Base-by-base conservation (phyloP, 2,329 filamentous ascomycete genomes). In the Diaporthe citriasiana region DNA sequence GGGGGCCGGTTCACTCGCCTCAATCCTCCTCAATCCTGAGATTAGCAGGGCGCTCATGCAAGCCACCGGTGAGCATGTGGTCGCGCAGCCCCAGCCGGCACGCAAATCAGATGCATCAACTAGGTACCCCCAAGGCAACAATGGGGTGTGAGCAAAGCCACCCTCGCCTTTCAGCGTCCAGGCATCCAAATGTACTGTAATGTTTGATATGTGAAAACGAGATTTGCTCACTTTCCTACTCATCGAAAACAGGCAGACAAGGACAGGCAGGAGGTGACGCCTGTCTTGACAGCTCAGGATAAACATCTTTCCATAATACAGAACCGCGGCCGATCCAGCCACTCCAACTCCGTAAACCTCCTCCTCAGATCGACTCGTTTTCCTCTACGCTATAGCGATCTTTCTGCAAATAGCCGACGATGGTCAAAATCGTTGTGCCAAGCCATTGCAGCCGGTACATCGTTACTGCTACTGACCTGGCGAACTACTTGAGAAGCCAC, bases 361-460 rank as follows among this genome's bases (percentile, higher is more conserved):
- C 27, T 19, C 25, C 17, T 8, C 42, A 25, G 33, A 38, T 35
- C 38, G 12, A 22, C 35, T 10, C 19, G 17, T 17, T 45, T 19
- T 35, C 27, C 10, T 47, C n/a, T 42, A 27, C 27, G 27, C 27
- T 15, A 27, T 0, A 10, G 10, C 19, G 13, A 12, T n/a, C 3
- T 6, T 12, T 15, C 22, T 1, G 5, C 17, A 27, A 25, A 25
- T 8, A 6, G 35, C n/a, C 56, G 59, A 69, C 15, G 5, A 75
- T 74, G 72, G 55, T 53, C n/a, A 71, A 72, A 59, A 70, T 74
- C 30, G 70, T 71, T 45, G 40, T 76, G 15, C 72, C 73, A 19
- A 63, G 51, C 22, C 60, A 55, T 5, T 69, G 33, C 50, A 66
- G 68, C 47, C 72, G 74, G 56, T 76, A 76, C 33, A 68, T 76